Percentiles rank a stretch among this genome's conserved stretches.
Evolutionary conservation across 2,329 filamentous ascomycete species (phyloP).

Genomic region (Fusarium tjaetaba): DNA sequence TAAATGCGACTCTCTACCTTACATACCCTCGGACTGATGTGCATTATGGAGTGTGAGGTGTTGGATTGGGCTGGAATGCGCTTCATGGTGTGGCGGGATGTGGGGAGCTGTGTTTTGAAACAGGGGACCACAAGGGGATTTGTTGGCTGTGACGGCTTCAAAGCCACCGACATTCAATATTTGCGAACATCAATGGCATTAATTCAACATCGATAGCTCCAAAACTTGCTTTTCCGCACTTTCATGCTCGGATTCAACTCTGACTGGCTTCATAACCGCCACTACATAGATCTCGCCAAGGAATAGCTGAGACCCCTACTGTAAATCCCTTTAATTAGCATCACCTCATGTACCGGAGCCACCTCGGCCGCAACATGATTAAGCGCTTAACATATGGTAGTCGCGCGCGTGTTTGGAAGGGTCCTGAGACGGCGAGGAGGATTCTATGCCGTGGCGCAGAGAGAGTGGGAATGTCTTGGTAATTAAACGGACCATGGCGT

Average conservation of each 20-base stretch:
- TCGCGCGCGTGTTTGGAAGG: conserved; percentile 40
- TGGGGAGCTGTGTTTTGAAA: conserved; percentile 28
- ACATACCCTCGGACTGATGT: neutral
- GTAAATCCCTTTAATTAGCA: conserved; percentile 8
- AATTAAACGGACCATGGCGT: conserved; percentile 19
- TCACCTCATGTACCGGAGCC: neutral
- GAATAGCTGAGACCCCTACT: neutral
- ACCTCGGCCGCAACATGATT: neutral
- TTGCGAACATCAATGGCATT: neutral
- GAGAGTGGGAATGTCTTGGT: neutral
- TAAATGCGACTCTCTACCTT: neutral
- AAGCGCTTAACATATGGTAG: conserved; percentile 24
- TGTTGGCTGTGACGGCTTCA: conserved; percentile 16
- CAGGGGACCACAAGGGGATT: conserved; percentile 8
- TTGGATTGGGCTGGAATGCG: conserved; percentile 2
- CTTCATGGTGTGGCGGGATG: conserved; percentile 6
- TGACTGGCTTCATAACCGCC: conserved; percentile 11
- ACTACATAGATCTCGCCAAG: neutral
- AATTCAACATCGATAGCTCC: neutral
- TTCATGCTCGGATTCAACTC: neutral
- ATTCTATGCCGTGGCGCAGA: conserved; percentile 5
- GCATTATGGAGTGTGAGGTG: neutral
- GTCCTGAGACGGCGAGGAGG: conserved; percentile 15
- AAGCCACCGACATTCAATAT: neutral
- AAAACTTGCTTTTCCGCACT: neutral